These are phyloP conservation scores for Diaporthe sp. DNA, from an alignment of 2,329 filamentous ascomycete genomes.

Conservation along the genomic window DNA sequence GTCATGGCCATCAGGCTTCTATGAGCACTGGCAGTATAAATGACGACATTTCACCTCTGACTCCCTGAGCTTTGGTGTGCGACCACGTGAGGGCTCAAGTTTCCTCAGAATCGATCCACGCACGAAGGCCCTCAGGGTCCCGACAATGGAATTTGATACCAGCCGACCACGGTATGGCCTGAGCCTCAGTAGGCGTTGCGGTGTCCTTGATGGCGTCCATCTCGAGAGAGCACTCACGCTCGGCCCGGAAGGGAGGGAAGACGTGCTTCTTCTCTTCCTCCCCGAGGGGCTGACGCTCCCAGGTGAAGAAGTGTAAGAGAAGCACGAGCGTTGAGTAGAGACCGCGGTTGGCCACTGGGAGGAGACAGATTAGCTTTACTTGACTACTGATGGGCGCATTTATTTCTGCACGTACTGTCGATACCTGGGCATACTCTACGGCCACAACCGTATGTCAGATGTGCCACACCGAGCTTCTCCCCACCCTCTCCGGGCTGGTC, in stretches of 20 bases:
- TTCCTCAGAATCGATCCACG: neutral
- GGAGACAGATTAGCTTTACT: neutral
- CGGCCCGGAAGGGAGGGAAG: constrained; percentile 9
- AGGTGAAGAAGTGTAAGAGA: constrained; percentile 1
- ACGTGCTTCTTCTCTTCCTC: constrained; percentile 1
- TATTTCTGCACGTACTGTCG: neutral
- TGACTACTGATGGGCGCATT: neutral
- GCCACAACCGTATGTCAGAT: neutral
- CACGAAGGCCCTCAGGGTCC: neutral
- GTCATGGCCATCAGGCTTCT: no score
- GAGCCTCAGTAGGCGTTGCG: neutral
- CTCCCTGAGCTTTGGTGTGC: no score
- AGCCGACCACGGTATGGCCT: constrained; percentile 2
- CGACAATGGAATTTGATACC: constrained; percentile 11
- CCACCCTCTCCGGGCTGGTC: neutral
- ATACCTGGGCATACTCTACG: neutral
- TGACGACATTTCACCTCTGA: no score
- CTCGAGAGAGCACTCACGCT: neutral
- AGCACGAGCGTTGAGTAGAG: constrained; percentile 1
- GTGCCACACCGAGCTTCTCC: neutral
- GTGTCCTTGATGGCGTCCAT: constrained; percentile 6
- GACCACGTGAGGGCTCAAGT: neutral
- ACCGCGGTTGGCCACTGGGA: neutral
- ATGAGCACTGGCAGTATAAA: neutral
- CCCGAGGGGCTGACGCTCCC: neutral